Conservation (phyloP, 768 basidiomycete genomes). For the Psilocybe cyanescens region DNA sequence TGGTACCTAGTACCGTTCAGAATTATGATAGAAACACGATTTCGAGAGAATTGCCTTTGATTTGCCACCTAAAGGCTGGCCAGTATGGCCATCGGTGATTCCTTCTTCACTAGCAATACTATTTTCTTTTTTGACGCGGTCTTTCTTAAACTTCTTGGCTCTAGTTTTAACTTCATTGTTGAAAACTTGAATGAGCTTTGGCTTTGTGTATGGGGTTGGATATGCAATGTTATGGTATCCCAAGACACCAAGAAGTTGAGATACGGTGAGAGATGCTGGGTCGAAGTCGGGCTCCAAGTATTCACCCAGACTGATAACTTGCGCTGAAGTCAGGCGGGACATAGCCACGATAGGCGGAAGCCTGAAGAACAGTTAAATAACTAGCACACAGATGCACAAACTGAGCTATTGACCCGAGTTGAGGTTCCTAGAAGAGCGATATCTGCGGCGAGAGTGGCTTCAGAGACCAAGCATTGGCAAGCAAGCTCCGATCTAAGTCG, state of each 20-base stretch:
- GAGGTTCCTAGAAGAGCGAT: background rate
- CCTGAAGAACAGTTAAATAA: conserved; percentile 5
- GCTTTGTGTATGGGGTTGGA: conserved; percentile 76
- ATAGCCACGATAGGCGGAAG: conserved; percentile 37
- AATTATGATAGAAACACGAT: background rate
- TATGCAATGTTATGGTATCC: conserved; percentile 77
- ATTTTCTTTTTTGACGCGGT: conserved; percentile 65
- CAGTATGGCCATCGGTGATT: conserved; percentile 83
- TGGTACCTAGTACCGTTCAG: conserved; percentile 10
- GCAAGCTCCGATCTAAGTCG: conserved; percentile 2
- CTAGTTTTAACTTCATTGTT: conserved; percentile 74
- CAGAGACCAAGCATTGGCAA: background rate
- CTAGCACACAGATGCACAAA: background rate
- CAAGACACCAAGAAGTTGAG: conserved; percentile 81
- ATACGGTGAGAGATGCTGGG: conserved; percentile 70
- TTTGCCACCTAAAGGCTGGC: conserved; percentile 56
- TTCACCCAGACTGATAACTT: conserved; percentile 74
- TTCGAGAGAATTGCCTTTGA: conserved; percentile 41
- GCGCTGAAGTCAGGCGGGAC: conserved; percentile 80
- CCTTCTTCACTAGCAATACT: conserved; percentile 82
- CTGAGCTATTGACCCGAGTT: background rate
- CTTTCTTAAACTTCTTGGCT: conserved; percentile 58
- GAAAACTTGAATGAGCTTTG: conserved; percentile 78
- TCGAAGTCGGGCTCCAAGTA: conserved; percentile 84
- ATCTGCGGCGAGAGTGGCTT: conserved; percentile 12